Evolutionary conservation across 83 land plant species (phyloP).

Genomic region (Diphasiastrum complanatum): DNA sequence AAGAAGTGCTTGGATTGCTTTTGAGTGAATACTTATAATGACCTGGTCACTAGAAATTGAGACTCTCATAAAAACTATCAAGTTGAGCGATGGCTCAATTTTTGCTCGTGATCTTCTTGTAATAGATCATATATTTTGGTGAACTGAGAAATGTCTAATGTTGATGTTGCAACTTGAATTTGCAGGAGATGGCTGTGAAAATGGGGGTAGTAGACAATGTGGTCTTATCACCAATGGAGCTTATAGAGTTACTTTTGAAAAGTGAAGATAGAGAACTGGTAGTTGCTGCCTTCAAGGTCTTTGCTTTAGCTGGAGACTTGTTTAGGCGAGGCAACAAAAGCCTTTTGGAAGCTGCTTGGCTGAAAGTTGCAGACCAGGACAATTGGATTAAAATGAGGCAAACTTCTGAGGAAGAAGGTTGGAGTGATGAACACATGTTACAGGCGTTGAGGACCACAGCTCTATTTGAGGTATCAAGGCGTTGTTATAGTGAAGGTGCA

Average conservation of each 20-base stretch:
- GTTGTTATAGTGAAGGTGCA: slow-evolving; percentile 58
- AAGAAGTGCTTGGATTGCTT: too few relatives aligned
- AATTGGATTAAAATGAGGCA: slow-evolving; percentile 61
- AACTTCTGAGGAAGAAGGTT: slow-evolving; percentile 58
- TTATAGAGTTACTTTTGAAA: slow-evolving; percentile 65
- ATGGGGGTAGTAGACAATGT: slow-evolving; percentile 25
- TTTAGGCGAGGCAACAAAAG: slow-evolving; percentile 51
- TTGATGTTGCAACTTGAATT: not conserved
- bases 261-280: slow-evolving; percentile 38
- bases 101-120: too few relatives aligned
- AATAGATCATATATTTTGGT: too few relatives aligned
- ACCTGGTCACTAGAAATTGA: too few relatives aligned
- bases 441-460: slow-evolving; percentile 44
- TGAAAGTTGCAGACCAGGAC: slow-evolving; percentile 64
- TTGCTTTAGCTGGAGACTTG: slow-evolving; percentile 68
- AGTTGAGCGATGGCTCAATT: too few relatives aligned
- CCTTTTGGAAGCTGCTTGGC: slow-evolving; percentile 88
- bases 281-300: slow-evolving; percentile 58
- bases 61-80: too few relatives aligned
- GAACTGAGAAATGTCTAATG: not conserved
- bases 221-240: slow-evolving; percentile 53
- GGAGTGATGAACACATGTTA: slow-evolving; percentile 74
- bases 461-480: slow-evolving; percentile 65
- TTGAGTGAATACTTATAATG: too few relatives aligned
- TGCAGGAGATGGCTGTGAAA: slow-evolving; percentile 35